These are phyloP conservation scores for Bauhinia variegata DNA, from an alignment of 306 rosid species.

Conservation along the genomic window DNA sequence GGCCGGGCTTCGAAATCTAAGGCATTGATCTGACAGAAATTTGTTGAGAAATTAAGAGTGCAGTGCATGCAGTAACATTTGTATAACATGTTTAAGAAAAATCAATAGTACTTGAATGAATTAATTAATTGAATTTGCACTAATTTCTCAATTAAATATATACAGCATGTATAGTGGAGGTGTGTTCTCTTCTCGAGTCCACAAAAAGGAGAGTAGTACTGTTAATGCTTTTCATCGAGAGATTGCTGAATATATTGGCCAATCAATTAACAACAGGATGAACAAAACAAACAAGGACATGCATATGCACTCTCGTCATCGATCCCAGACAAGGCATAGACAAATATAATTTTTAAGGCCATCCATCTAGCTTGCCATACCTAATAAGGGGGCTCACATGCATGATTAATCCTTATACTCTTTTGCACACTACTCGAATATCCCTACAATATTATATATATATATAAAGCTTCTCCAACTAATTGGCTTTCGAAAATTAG, in stretches of 20 bases:
- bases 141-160: background rate
- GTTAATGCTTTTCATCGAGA: background rate
- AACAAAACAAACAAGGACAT: too few species aligned
- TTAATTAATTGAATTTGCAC: too few species aligned
- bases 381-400: conserved; percentile 35
- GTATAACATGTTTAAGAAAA: too few species aligned
- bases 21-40: too few species aligned
- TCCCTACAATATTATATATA: conserved; percentile 36
- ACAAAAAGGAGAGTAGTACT: background rate
- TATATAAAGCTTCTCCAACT: background rate
- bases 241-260: conserved; percentile 5
- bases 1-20: too few species aligned
- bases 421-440: conserved; percentile 27
- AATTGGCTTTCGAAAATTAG: background rate
- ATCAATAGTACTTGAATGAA: too few species aligned
- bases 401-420: conserved; percentile 15
- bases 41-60: too few species aligned
- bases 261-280: background rate
- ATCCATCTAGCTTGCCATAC: background rate
- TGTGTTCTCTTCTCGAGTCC: conserved; percentile 14
- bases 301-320: background rate
- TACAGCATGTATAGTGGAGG: background rate
- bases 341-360: conserved; percentile 22
- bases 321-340: conserved; percentile 12
- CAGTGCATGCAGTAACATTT: too few species aligned